Conservation (phyloP, 78 protist species). For the Polysphondylium violaceum region DNA sequence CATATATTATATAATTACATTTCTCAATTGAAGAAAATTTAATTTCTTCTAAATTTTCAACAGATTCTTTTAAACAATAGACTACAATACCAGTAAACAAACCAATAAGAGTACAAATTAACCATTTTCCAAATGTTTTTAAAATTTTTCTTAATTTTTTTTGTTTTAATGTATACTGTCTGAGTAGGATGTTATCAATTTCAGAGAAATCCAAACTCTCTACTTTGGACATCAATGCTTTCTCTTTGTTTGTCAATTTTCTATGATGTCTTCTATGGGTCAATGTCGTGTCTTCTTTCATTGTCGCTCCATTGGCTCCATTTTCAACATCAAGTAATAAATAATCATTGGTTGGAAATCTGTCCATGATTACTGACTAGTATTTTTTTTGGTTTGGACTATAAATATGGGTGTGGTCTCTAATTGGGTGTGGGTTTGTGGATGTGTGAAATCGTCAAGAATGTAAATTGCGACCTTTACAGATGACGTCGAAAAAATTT, state of each 20-base stretch:
- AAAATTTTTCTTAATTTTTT: constrained; percentile 18
- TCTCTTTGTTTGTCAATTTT: constrained; percentile 9
- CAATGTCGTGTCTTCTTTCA: neutral
- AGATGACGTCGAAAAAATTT: too few species aligned
- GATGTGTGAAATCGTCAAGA: too few species aligned
- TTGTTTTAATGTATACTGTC: constrained; percentile 20
- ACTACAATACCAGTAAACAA: constrained; percentile 52
- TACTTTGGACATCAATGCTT: constrained; percentile 19
- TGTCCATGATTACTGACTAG: too few species aligned
- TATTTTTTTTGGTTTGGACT: too few species aligned
- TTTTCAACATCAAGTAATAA: constrained; percentile 27
- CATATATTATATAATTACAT: constrained; percentile 33
- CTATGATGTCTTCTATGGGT: constrained; percentile 62
- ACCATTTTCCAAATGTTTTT: constrained; percentile 62
- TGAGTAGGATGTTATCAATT: constrained; percentile 44
- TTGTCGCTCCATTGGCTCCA: neutral
- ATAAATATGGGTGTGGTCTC: too few species aligned
- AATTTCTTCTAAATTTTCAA: constrained; percentile 51
- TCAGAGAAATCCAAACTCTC: constrained; percentile 64
- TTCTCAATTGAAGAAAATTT: constrained; percentile 47
- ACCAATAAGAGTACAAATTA: constrained; percentile 54
- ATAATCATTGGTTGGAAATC: constrained; percentile 36
- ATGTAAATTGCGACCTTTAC: too few species aligned
- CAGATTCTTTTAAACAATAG: constrained; percentile 48
- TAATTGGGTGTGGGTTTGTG: too few species aligned